Base-by-base conservation (phyloP, 2,329 filamentous ascomycete species). In the Penicillium sp. region DNA sequence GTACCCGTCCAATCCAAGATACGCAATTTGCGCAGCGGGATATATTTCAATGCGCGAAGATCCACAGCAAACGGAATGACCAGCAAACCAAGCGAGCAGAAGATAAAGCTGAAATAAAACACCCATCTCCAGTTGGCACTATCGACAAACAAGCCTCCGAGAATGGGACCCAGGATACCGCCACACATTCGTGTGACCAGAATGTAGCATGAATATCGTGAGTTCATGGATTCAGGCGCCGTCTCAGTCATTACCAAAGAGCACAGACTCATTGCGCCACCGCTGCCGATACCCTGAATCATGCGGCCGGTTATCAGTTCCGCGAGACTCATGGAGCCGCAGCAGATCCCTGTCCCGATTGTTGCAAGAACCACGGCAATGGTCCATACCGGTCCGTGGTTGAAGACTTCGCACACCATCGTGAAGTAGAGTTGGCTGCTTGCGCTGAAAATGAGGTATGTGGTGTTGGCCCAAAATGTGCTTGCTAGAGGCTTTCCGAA, bases 401-500 rank as follows among this genome's bases (percentile, higher is more conserved):
- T 76, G 49, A 79, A 76, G 2, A 66, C 55, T 15, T 65, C 61
- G 17, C 61, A 60, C 13, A 65, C 41, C 57, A 66, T 65, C 19
- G 61, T 52, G 48, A 64, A 65, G 10, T 65, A 55, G 1, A 61
- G 48, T 37, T 65, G 63, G 12, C 63, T 61, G 10, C 57, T 54
- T 17, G 63, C 60, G 43, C 58, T 63, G 44, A 60, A 54, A 5
- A 77, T 61, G 0, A 78, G 66, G 51, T 77, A 79, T 3, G 70
- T 68, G 0, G 75, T 73, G 2, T 72, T 74, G 12, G 74, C 67
- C 77, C 77, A 79, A 49, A 78, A 72, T 0, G 71, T 65, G 41
- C 70, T 65, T 9, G 31, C 70, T 54, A 54, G 64, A 51, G 49
- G 68, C 59, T 39, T 66, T 43, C 22, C 74, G 58, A 54, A 69